Evolutionary conservation across 2,329 filamentous ascomycete species (phyloP).

Genomic region (Didymella segeticola): DNA sequence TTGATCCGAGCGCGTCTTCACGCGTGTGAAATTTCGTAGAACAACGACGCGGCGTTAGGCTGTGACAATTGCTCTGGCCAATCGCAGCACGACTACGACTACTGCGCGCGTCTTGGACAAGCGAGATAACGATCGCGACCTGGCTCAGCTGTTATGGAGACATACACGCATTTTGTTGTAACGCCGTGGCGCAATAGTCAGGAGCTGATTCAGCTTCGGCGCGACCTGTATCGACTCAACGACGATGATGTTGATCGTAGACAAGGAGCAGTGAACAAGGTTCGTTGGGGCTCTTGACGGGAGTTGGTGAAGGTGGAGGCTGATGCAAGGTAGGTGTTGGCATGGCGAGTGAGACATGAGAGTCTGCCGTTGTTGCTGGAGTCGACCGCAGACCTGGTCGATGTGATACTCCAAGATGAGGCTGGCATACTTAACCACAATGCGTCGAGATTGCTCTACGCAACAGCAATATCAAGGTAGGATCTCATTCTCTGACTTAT

Average conservation of each 20-base stretch:
- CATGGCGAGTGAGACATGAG: slow-evolving; percentile 41
- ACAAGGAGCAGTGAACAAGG: slow-evolving; percentile 49
- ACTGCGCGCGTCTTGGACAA: not conserved
- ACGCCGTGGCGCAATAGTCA: slow-evolving; percentile 73
- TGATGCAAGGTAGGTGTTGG: slow-evolving; percentile 40
- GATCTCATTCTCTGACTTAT: slow-evolving; percentile 2
- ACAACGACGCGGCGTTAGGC: not conserved
- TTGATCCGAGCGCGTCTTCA: not conserved
- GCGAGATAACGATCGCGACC: not conserved
- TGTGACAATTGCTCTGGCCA: slow-evolving; percentile 3
- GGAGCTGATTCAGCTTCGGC: slow-evolving; percentile 71
- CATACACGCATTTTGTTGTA: slow-evolving; percentile 62
- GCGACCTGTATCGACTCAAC: slow-evolving; percentile 65
- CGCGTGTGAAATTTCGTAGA: not conserved
- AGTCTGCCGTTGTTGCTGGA: slow-evolving; percentile 76
- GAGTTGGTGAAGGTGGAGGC: slow-evolving; percentile 3
- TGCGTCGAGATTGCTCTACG: slow-evolving; percentile 72
- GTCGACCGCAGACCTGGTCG: slow-evolving; percentile 75
- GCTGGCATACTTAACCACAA: slow-evolving; percentile 58
- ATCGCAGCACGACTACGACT: slow-evolving; percentile 7
- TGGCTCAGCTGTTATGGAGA: slow-evolving; percentile 20
- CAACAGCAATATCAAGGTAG: slow-evolving; percentile 75
- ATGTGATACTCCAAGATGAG: slow-evolving; percentile 71
- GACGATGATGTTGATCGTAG: slow-evolving; percentile 34
- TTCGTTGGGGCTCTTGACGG: slow-evolving; percentile 27